Conservation (phyloP, 805 yeast genomes). For the Pichia rugopelliculosa region DNA sequence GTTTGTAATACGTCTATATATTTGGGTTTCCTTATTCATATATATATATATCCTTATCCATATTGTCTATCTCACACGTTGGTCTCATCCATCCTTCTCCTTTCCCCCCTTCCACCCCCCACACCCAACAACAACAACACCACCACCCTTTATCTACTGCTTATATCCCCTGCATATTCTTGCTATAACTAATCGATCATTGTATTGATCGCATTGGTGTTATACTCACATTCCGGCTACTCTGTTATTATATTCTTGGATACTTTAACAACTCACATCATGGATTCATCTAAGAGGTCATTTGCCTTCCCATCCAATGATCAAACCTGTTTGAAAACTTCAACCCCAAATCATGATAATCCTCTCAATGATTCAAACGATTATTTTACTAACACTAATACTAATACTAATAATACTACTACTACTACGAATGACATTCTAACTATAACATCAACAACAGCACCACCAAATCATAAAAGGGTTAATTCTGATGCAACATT, state of each 20-base stretch:
- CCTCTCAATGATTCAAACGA: not conserved
- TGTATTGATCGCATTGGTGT: not conserved
- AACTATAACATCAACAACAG: not conserved
- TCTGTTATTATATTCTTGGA: not conserved
- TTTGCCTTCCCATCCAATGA: not conserved
- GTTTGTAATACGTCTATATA: too few species aligned
- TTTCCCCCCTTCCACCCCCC: too few species aligned
- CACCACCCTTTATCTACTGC: too few species aligned
- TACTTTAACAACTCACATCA: not conserved
- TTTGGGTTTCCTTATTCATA: too few species aligned
- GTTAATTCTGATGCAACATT: constrained; percentile 13
- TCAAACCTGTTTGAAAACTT: not conserved
- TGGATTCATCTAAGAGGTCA: not conserved
- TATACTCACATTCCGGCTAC: not conserved
- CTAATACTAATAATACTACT: not conserved
- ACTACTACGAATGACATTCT: not conserved
- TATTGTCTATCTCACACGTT: too few species aligned
- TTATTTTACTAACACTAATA: not conserved
- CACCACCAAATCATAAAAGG: constrained; percentile 8
- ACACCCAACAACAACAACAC: too few species aligned
- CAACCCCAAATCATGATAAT: not conserved
- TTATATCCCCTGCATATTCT: too few species aligned
- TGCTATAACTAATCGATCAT: too few species aligned
- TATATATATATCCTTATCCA: too few species aligned
- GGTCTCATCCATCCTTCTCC: too few species aligned